phyloP scores from a whole-genome alignment of 2,329 filamentous ascomycete genomes.

The Botrytis cinerea region DNA sequence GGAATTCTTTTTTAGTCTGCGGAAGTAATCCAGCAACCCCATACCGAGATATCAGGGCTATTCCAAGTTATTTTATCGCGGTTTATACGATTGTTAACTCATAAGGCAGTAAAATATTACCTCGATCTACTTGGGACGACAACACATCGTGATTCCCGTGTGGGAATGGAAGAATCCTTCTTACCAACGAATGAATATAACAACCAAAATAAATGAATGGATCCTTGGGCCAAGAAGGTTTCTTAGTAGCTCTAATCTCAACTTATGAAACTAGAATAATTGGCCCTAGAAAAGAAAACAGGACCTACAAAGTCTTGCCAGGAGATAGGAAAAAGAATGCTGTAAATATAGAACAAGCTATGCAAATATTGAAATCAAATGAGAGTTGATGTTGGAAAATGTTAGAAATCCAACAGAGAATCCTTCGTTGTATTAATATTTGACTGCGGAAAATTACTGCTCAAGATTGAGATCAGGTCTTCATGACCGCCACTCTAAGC shows the following conservation, averaged over 20 bases:
- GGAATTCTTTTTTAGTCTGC: no score
- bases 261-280: conserved; percentile 2
- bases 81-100: neutral
- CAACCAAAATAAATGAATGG: neutral
- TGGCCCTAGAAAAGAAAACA: neutral
- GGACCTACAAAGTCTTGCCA: neutral
- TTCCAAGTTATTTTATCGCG: neutral
- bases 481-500: neutral
- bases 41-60: neutral
- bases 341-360: neutral
- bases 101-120: neutral
- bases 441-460: neutral
- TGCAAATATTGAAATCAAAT: neutral
- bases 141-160: neutral
- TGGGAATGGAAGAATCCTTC: neutral
- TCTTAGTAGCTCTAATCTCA: neutral
- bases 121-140: conserved; percentile 3
- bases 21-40: neutral
- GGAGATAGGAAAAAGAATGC: neutral
- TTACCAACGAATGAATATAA: neutral
- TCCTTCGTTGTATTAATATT: conserved; percentile 4
- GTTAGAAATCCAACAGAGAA: conserved; percentile 4
- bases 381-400: neutral
- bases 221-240: no score
- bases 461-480: neutral